phyloP scores from a whole-genome alignment of 306 rosid genomes.

The Fragaria ananassa region DNA sequence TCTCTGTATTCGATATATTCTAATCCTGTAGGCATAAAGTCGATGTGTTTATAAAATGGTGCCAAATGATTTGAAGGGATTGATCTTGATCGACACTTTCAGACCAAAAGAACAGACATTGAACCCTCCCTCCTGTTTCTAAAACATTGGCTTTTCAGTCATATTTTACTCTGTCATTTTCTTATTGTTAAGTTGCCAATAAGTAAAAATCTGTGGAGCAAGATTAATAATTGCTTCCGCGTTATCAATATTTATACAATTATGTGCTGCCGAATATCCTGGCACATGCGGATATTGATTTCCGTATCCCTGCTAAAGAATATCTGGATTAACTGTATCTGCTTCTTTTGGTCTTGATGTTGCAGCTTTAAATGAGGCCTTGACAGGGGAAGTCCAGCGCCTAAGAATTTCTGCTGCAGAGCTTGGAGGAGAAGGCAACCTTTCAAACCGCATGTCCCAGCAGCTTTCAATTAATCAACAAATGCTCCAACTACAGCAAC shows the following conservation, averaged over 20 bases:
- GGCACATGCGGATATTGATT: not conserved
- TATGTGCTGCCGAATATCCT: not conserved
- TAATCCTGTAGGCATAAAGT: not conserved
- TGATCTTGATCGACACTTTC: not conserved
- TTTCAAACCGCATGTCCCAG: slow-evolving; percentile 49
- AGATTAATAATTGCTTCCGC: not conserved
- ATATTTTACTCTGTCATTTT: not conserved
- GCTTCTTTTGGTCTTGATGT: slow-evolving; percentile 5
- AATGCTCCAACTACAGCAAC: slow-evolving; percentile 49
- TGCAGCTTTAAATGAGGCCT: slow-evolving; percentile 75
- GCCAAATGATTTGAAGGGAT: not conserved
- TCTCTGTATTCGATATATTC: not conserved
- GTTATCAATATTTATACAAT: not conserved
- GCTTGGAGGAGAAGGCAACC: slow-evolving; percentile 49
- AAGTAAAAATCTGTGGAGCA: not conserved
- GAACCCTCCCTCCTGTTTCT: not conserved
- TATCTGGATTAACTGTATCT: not conserved
- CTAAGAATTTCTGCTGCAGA: slow-evolving; percentile 53
- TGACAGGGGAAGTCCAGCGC: slow-evolving; percentile 70
- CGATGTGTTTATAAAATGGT: too few relatives aligned
- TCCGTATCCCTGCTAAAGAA: not conserved
- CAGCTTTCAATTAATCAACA: slow-evolving; percentile 58
- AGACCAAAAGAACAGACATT: not conserved
- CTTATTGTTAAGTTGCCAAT: not conserved
- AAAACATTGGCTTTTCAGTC: not conserved